Percentiles rank a stretch among this genome's conserved stretches.
phyloP scores from a whole-genome alignment of 768 basidiomycete species.

The Mycena filopes region DNA sequence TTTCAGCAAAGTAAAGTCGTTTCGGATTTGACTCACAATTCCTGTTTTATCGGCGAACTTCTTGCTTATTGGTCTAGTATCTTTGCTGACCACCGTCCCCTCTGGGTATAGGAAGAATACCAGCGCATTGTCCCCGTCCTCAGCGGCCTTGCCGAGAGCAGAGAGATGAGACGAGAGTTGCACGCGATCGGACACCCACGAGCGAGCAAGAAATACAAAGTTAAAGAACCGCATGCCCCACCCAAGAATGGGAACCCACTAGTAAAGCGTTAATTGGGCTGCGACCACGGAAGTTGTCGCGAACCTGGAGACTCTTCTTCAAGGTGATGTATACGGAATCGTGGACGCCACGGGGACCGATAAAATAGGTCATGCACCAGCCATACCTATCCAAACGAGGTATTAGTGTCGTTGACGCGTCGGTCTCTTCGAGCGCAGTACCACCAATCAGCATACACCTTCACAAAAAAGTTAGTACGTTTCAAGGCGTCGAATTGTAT shows the following conservation, averaged over 20 bases:
- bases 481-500: not conserved
- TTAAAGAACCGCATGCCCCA: conserved; percentile 97
- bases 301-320: conserved; percentile 88
- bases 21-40: conserved; percentile 66
- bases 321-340: conserved; percentile 88
- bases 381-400: no score
- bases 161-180: conserved; percentile 75
- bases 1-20: not conserved
- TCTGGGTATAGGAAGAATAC: conserved; percentile 94
- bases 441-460: conserved; percentile 89
- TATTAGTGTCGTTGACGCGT: no score
- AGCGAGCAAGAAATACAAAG: conserved; percentile 93
- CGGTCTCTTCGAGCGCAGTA: no score
- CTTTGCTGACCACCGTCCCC: conserved; percentile 90
- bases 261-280: not conserved
- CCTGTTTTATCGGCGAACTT: conserved; percentile 91
- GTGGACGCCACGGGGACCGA: conserved; percentile 67
- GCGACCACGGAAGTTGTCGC: not conserved
- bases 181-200: conserved; percentile 86
- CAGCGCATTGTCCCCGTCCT: conserved; percentile 74
- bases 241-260: conserved; percentile 83
- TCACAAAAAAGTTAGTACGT: no score
- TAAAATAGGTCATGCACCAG: conserved; percentile 85
- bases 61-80: conserved; percentile 87
- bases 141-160: conserved; percentile 74